Percentiles rank a stretch among this genome's conserved stretches.
Evolutionary conservation across 2,329 filamentous ascomycete genomes (phyloP).

Genomic region (Cordyceps cateniannulata): DNA sequence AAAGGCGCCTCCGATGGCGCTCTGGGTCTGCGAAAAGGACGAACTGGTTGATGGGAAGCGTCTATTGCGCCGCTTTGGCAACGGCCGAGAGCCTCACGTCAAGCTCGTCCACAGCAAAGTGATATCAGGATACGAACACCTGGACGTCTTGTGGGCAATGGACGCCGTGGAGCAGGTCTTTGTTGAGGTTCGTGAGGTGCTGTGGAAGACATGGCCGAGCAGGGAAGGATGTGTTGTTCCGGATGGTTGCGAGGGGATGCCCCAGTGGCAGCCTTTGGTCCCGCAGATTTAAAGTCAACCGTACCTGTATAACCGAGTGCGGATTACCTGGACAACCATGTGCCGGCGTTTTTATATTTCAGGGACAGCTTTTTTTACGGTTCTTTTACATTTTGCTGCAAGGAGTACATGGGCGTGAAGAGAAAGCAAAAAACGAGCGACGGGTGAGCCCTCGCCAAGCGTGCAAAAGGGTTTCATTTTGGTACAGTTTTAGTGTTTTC

Average conservation of each 20-base stretch:
- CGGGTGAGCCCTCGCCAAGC: background rate
- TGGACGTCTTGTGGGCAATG: constrained; percentile 94
- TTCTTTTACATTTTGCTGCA: background rate
- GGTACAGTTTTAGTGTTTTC: background rate
- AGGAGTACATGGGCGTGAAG: background rate
- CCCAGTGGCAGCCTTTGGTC: constrained; percentile 26
- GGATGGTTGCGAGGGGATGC: constrained; percentile 51
- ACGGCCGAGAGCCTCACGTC: constrained; percentile 74
- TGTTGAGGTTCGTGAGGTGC: constrained; percentile 67
- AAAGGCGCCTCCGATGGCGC: constrained; percentile 71
- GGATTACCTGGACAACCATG: background rate
- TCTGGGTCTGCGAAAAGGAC: constrained; percentile 83
- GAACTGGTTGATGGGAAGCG: constrained; percentile 75
- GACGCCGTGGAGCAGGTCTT: constrained; percentile 80
- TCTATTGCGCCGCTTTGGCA: constrained; percentile 66
- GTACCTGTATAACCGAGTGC: background rate
- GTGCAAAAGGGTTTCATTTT: background rate
- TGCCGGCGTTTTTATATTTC: background rate
- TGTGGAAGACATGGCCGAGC: constrained; percentile 69
- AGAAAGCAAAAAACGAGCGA: background rate
- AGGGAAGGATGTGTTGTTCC: constrained; percentile 57
- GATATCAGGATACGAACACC: constrained; percentile 83
- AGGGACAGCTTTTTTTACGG: background rate
- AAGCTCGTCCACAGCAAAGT: constrained; percentile 74
- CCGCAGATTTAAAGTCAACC: background rate